Base-by-base conservation (phyloP, 495 filamentous ascomycete genomes). In the Paragyromitra xinjiangensis region DNA sequence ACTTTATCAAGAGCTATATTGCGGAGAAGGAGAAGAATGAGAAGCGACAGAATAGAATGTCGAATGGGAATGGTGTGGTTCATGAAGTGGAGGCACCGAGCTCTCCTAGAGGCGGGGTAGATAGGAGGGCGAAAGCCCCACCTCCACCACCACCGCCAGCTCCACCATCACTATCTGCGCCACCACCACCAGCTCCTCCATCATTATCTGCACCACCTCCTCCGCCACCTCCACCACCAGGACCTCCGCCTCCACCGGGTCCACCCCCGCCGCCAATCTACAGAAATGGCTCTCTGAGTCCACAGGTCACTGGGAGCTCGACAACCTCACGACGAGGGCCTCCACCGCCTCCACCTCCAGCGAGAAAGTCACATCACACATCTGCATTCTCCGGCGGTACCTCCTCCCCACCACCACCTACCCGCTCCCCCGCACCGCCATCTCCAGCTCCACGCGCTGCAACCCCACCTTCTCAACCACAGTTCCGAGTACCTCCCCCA, bases 1-100 rank as follows among this genome's bases (percentile, higher is more conserved):
- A 97, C 66, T 98, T 98, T 79, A 99, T 98, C 83, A 93, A 95
- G 83, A 87, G 90, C 19, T 99, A 95, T 81, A 91, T 98, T 78
- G 91, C 91, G 77, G 88, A 95, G 83, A 86, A 87, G 79, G 84
- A 84, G 77, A 84, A 59, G 83, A 84, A 78, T 69, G 73, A 51
- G 37, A 29, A 96, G 70, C 93, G 97, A 81, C 91, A 93, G 61
- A 94, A 96, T 64, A 97, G 96, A 78, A 95, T 97, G 83, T 97
- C 94, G 80, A 91, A 98, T 77, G 91, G 91, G 79, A 88, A 95
- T 81, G 61, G 76, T 12, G 40, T 64, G 14, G 56, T 40, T 6
- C 42, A 79, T 42, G 74, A 78, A 19, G 66, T 71, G 12, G 75
- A 72, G 44, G 24, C 59, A 16, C 77, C 77, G 11, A 53, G 51